phyloP scores from a whole-genome alignment of 2,329 filamentous ascomycete species.

The Cryphonectria carpinicola region DNA sequence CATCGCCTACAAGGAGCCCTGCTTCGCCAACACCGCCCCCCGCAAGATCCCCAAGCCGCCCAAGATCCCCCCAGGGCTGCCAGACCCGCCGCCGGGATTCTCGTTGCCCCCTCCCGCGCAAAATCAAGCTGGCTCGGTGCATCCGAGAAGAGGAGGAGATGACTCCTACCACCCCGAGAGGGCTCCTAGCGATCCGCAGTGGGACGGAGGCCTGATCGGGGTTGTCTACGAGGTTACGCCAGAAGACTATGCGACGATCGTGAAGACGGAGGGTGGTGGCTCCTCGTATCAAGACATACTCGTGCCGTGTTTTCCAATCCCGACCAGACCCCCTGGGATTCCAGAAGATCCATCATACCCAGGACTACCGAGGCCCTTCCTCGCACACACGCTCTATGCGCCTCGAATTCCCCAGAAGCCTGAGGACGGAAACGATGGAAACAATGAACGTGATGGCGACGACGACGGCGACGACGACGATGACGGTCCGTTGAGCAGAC shows the following conservation, averaged over 20 bases:
- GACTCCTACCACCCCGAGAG: not conserved
- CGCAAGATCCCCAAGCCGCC: conserved; percentile 56
- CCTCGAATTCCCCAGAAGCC: conserved; percentile 52
- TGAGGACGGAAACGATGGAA: conserved; percentile 29
- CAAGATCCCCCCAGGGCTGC: conserved; percentile 37
- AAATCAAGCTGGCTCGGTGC: conserved; percentile 20
- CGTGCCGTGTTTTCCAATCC: conserved; percentile 75
- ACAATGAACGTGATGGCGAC: conserved; percentile 8
- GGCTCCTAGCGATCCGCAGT: conserved; percentile 57
- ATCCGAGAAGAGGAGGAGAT: too few relatives aligned
- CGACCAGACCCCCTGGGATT: conserved; percentile 57
- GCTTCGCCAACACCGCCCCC: conserved; percentile 80
- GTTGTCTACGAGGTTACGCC: conserved; percentile 94
- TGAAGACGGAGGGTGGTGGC: conserved; percentile 89
- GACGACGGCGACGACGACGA: conserved; percentile 24
- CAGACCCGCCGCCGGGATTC: conserved; percentile 33
- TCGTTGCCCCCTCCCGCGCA: conserved; percentile 15
- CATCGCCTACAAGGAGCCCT: conserved; percentile 85
- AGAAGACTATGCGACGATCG: conserved; percentile 81
- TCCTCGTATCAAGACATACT: conserved; percentile 82
- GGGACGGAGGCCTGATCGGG: conserved; percentile 84
- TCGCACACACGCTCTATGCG: conserved; percentile 83
- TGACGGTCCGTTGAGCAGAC: conserved; percentile 27
- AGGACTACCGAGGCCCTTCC: conserved; percentile 65
- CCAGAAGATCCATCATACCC: conserved; percentile 64